Evolutionary conservation across 306 rosid genomes (phyloP).

Genomic region (Astragalus membranaceus): DNA sequence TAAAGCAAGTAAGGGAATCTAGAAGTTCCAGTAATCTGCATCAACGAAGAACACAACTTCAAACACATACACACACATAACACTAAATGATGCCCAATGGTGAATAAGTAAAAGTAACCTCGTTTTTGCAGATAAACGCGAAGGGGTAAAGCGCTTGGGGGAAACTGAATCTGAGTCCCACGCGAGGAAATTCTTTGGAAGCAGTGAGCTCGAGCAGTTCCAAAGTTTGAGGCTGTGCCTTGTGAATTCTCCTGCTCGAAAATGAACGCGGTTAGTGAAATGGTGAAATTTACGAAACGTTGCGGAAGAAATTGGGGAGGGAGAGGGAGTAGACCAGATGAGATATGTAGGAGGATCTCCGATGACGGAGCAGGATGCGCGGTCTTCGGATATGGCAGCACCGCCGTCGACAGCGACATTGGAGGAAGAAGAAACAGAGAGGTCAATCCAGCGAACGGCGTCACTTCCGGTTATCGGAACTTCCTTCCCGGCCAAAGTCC

Average conservation of each 20-base stretch:
- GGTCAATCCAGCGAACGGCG: constrained; percentile 53
- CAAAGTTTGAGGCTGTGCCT: constrained; percentile 43
- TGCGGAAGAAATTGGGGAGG: not conserved
- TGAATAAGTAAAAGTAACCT: constrained; percentile 41
- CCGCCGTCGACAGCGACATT: not conserved
- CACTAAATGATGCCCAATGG: not conserved
- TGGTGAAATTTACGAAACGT: not conserved
- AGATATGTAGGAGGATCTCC: constrained; percentile 63
- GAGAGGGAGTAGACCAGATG: constrained; percentile 46
- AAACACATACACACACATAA: not conserved
- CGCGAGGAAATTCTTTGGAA: constrained; percentile 49
- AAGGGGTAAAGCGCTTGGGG: constrained; percentile 61
- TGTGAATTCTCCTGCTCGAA: constrained; percentile 69
- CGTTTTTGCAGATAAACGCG: constrained; percentile 52
- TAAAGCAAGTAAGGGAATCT: constrained; percentile 59
- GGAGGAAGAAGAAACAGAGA: constrained; percentile 50
- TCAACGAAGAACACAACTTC: not conserved
- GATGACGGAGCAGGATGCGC: constrained; percentile 52
- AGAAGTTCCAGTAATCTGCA: constrained; percentile 50
- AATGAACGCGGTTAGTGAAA: not conserved
- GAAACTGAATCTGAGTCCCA: constrained; percentile 64
- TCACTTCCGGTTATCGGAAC: constrained; percentile 73
- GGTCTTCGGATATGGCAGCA: constrained; percentile 39
- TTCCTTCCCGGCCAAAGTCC: constrained; percentile 59
- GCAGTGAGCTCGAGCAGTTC: constrained; percentile 69